Base-by-base conservation (phyloP, 805 yeast species). In the Cyberlindnera bimundalis region DNA sequence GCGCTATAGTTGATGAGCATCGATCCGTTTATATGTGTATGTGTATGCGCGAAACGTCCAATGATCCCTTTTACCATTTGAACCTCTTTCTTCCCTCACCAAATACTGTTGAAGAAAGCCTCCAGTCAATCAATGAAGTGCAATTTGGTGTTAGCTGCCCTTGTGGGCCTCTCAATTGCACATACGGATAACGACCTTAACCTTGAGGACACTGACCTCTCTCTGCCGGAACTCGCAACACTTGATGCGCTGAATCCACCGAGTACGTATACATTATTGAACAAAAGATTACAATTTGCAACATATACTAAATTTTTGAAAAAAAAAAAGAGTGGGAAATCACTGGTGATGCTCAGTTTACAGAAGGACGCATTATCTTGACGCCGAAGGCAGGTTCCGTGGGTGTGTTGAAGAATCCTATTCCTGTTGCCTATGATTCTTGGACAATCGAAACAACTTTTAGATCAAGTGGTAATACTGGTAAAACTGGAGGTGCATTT, bases 391-490 rank as follows among this genome's bases (percentile, higher is more conserved):
- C 61, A 13, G 46, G 47, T 4, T 48, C 68, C 5, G 43, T 48
- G 4, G 83, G 84, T 12, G 59, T 75, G 0, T 34, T 79, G 3
- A 74, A 80, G 79, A 58, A 63, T 60, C 28, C 56, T 30, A 56
- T 62, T 59, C 29, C 56, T 29, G 33, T 49, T 50, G 9, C 53
- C 47, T 45, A 48, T 17, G 60, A 64, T 47, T 64, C 67, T 43
- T 78, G 79, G 71, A 74, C 90, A 0, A 50, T 78, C 9, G 89
- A 84, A 50, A 55, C 76, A 33, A 74, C 82, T 3, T 71, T 83
- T 49, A 72, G 93, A 60, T 76, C 85, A 34, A 58, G 74, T 7
- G 84, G 84, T 6, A 63, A 65, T 7, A 47, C 47, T 25, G 81
- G 80, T 0, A 52, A 58, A 31, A 70, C 77, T 1, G 66, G 64